Evolutionary conservation across 495 filamentous ascomycete species (phyloP).

Genomic region (Hypoxylon cercidicola): DNA sequence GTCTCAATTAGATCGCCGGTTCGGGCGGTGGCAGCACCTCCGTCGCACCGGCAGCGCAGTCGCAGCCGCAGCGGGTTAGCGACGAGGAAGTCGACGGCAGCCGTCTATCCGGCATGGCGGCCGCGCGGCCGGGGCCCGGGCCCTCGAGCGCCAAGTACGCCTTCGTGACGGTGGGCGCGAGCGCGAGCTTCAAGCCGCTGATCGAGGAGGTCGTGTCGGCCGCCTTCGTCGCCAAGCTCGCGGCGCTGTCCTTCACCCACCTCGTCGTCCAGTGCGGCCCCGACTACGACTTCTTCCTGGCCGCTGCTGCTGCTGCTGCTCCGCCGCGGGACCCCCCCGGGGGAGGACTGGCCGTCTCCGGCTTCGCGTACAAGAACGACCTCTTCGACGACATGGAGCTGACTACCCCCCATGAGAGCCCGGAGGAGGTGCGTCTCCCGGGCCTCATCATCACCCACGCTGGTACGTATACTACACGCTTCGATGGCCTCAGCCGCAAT

Average conservation of each 20-base stretch:
- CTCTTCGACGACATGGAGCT: slow-evolving; percentile 5
- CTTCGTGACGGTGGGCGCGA: slow-evolving; percentile 92
- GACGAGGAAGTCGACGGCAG: too few species aligned
- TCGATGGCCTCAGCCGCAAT: too few species aligned
- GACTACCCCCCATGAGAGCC: slow-evolving; percentile 1
- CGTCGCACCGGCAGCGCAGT: too few species aligned
- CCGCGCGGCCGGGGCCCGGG: too few species aligned
- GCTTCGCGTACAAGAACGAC: slow-evolving; percentile 37
- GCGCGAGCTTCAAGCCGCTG: slow-evolving; percentile 80
- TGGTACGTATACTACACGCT: slow-evolving; percentile 62
- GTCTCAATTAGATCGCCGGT: too few species aligned
- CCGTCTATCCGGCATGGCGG: too few species aligned
- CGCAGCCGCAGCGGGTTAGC: too few species aligned
- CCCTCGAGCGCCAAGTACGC: slow-evolving; percentile 17
- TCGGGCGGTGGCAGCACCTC: too few species aligned
- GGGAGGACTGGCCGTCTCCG: slow-evolving; percentile 22
- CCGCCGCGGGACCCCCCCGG: too few species aligned
- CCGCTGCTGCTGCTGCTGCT: slow-evolving; percentile 22
- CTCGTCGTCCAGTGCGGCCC: slow-evolving; percentile 83
- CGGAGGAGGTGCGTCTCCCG: not conserved
- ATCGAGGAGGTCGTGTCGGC: slow-evolving; percentile 71
- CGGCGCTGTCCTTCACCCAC: slow-evolving; percentile 65
- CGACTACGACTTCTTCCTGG: slow-evolving; percentile 48
- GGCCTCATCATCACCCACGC: slow-evolving; percentile 90
- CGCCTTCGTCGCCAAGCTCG: slow-evolving; percentile 68